Conservation (phyloP, 768 basidiomycete species). For the Hericium coralloides region DNA sequence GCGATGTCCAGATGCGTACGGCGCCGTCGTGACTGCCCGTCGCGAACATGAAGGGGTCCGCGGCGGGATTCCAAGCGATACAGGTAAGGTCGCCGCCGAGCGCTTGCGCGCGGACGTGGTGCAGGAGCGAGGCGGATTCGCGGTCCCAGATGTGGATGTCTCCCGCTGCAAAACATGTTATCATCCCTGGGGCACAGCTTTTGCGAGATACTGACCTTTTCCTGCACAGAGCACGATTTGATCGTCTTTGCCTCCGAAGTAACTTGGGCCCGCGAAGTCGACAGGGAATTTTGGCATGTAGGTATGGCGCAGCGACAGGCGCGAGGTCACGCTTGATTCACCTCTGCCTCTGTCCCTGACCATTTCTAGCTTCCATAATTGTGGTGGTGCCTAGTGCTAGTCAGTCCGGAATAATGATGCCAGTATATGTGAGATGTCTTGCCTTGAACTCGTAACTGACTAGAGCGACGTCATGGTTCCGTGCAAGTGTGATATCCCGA, state of each 20-base stretch:
- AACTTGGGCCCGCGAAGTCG: constrained; percentile 74
- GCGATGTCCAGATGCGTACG: constrained; percentile 64
- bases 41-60: constrained; percentile 60
- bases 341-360: constrained; percentile 43
- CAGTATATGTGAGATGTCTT: neutral
- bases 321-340: constrained; percentile 18
- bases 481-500: constrained; percentile 57
- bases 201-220: constrained; percentile 39
- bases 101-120: constrained; percentile 55
- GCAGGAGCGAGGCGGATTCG: constrained; percentile 65
- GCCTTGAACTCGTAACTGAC: constrained; percentile 73
- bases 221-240: constrained; percentile 72
- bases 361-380: constrained; percentile 65
- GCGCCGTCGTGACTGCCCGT: constrained; percentile 73
- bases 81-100: constrained; percentile 63
- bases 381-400: constrained; percentile 52
- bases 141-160: constrained; percentile 85
- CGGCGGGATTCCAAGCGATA: constrained; percentile 69
- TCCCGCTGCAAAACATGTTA: constrained; percentile 42
- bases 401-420: neutral
- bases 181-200: neutral
- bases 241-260: constrained; percentile 74
- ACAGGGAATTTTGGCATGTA: constrained; percentile 61
- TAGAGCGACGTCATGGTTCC: constrained; percentile 51
- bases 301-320: constrained; percentile 48